Base-by-base conservation (phyloP, 1,284 basidiomycete genomes). In the Cryptococcus sp. region DNA sequence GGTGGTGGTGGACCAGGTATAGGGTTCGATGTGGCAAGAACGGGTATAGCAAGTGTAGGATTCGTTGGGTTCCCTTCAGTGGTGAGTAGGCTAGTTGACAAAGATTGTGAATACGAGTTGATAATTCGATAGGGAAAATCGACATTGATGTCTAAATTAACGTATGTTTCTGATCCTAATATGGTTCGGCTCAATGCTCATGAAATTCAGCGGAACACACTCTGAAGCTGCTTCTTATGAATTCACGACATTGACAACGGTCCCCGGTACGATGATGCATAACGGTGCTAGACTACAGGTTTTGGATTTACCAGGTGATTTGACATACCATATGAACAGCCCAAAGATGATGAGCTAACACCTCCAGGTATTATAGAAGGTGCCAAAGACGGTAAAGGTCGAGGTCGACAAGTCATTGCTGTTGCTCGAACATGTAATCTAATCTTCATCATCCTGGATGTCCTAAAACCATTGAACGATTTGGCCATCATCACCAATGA, bases 181-280 rank as follows among this genome's bases (percentile, higher is more conserved):
- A 6, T 46, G 3, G 46, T 23, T 44, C 37, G 43, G 42, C 38
- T 41, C 38, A 10, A 34, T 5, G 11, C 49, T 53, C 41, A 50
- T 33, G 32, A 10, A 33, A 41, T 30, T 8, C 59, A 73, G 72
- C 8, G 96, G 96, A 53, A 98, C 95, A 30, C 89, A 94, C 67
- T 98, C 94, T 42, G 93, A 97, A 77, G 87, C 88, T n/a, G 97
- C 96, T 5, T 94, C 89, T 61, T 98, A 98, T 72, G 95, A 98
- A 76, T 99, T 99, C 80, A 99, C 96, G 8, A 82, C 81, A 31
- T 67, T 81, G 38, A 78, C 75, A 5, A 76, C 75, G 7, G 94
- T 98, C 1, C 96, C 96, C 5, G 96, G 96, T 47, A 98, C 95
- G 1, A 76, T 99, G 61, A 91, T 64, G 11, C 67, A 74, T 61